Conservation (phyloP, 108 stramenopile genomes). For the Skeletonema menzelii region DNA sequence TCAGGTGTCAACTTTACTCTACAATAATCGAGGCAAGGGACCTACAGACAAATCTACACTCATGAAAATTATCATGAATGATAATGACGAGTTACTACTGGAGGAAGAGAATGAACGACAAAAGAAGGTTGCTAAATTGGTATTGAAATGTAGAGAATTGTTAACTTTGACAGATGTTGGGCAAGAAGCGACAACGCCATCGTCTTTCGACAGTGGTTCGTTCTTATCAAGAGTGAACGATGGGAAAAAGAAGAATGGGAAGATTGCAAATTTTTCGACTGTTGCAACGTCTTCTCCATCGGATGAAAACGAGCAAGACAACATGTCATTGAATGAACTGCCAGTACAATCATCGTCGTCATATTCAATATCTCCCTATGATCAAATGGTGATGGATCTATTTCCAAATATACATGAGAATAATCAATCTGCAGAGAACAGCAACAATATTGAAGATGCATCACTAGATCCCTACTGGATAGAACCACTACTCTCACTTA, state of each 20-base stretch:
- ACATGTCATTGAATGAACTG: neutral
- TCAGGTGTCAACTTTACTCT: conserved; percentile 73
- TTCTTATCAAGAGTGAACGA: neutral
- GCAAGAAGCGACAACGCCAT: neutral
- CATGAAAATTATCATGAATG: conserved; percentile 8
- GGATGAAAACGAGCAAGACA: neutral
- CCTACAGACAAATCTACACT: conserved; percentile 39
- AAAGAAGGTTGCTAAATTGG: conserved; percentile 51
- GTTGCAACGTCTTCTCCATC: neutral
- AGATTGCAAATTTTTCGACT: conserved; percentile 30
- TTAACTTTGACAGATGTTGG: conserved; percentile 4
- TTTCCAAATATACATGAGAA: conserved; percentile 5
- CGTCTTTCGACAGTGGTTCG: neutral
- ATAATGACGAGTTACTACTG: neutral
- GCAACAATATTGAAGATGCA: neutral
- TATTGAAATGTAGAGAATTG: conserved; percentile 59
- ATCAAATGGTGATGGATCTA: conserved; percentile 28
- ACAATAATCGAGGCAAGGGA: conserved; percentile 16
- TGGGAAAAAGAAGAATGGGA: neutral
- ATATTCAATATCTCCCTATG: conserved; percentile 27
- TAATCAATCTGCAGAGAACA: neutral
- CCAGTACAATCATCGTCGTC: neutral
- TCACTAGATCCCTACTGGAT: conserved; percentile 66
- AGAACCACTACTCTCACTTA: conserved; percentile 57
- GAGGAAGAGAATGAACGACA: conserved; percentile 8